Evolutionary conservation across 2,329 filamentous ascomycete species (phyloP).

Genomic region (Paecilomyces niveus): DNA sequence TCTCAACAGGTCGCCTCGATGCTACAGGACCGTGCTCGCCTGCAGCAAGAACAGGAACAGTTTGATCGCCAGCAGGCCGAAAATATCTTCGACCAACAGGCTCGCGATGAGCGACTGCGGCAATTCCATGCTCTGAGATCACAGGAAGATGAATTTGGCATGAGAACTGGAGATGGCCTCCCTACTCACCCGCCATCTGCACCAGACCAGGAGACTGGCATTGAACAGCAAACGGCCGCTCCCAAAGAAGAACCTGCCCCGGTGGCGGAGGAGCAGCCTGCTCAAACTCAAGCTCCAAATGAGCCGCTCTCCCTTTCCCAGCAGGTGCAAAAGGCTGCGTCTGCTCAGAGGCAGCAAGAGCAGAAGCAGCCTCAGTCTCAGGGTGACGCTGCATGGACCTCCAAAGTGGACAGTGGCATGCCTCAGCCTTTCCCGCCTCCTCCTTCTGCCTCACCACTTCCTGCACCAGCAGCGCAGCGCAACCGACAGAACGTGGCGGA

Average conservation of each 20-base stretch:
- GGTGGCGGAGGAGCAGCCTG: constrained; percentile 9
- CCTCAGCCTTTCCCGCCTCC: constrained; percentile 64
- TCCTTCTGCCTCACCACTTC: constrained; percentile 71
- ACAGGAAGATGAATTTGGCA: constrained; percentile 53
- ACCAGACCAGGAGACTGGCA: constrained; percentile 19
- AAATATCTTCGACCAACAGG: constrained; percentile 43
- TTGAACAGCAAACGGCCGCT: constrained; percentile 10
- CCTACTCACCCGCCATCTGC: constrained; percentile 33
- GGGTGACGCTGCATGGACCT: constrained; percentile 49
- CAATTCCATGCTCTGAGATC: constrained; percentile 75
- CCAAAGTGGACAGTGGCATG: constrained; percentile 56
- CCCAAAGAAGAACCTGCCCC: constrained; percentile 41
- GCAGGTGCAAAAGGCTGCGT: constrained; percentile 69
- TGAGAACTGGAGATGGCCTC: constrained; percentile 32
- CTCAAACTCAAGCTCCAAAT: constrained; percentile 14
- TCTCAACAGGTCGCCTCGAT: constrained; percentile 53
- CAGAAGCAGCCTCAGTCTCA: constrained; percentile 33
- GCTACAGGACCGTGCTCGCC: constrained; percentile 53
- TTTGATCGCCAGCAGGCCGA: constrained; percentile 39
- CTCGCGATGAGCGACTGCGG: constrained; percentile 61
- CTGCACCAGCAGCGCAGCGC: constrained; percentile 81
- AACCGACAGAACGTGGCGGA: constrained; percentile 79
- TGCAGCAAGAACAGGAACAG: constrained; percentile 56
- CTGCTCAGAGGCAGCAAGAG: constrained; percentile 32
- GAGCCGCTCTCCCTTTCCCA: constrained; percentile 65